Percentiles rank a stretch among this genome's conserved stretches.
Conservation (phyloP, 768 basidiomycete genomes). For the Polyporus arcularius region DNA sequence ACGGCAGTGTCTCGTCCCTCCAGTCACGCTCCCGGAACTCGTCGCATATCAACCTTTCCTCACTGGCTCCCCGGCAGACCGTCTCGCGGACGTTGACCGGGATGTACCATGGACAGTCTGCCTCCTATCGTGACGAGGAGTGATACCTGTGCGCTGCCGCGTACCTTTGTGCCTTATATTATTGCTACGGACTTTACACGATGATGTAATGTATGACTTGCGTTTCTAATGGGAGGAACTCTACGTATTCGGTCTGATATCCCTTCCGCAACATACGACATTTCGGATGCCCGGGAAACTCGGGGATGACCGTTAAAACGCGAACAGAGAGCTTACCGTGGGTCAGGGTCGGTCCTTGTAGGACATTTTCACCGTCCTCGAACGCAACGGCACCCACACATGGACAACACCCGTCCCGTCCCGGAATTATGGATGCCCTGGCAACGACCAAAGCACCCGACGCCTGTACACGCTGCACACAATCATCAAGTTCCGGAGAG, state of each 20-base stretch:
- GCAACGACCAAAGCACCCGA: constrained; percentile 1
- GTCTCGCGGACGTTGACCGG: constrained; percentile 38
- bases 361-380: too few relatives aligned
- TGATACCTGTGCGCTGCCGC: not conserved
- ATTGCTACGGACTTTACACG: constrained; percentile 6
- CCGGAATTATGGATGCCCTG: not conserved
- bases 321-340: too few relatives aligned
- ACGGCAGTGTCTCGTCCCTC: constrained; percentile 39
- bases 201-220: constrained; percentile 17
- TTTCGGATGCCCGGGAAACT: too few relatives aligned
- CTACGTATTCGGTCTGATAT: not conserved
- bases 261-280: too few relatives aligned
- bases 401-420: too few relatives aligned
- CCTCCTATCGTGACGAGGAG: constrained; percentile 12
- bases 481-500: not conserved
- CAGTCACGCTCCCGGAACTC: constrained; percentile 66
- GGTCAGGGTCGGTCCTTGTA: too few relatives aligned
- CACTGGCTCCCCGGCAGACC: constrained; percentile 49
- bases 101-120: constrained; percentile 12
- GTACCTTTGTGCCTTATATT: constrained; percentile 5
- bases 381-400: too few relatives aligned
- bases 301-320: too few relatives aligned
- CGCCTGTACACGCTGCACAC: not conserved
- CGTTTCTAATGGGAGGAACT: constrained; percentile 8
- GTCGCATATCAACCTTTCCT: constrained; percentile 63